phyloP scores from a whole-genome alignment of 331 rosid genomes.

The Saraca asoca region DNA sequence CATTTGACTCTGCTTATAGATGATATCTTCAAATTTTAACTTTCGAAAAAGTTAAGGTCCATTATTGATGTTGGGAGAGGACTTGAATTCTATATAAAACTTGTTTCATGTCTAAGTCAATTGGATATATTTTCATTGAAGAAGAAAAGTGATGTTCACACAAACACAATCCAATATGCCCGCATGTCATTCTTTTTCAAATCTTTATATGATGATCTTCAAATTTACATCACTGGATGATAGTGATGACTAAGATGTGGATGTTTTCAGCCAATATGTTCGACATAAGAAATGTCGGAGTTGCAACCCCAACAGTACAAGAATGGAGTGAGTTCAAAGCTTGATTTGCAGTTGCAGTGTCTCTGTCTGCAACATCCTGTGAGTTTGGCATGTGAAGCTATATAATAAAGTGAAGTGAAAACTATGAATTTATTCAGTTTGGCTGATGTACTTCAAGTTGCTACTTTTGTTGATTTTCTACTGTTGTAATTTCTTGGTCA shows the following conservation, averaged over 20 bases:
- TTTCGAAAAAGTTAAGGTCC: too few species aligned
- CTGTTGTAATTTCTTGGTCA: too few species aligned
- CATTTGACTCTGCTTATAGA: too few species aligned
- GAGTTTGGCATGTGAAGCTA: too few species aligned
- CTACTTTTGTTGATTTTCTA: too few species aligned
- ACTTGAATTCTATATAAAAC: neutral
- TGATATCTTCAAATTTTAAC: too few species aligned
- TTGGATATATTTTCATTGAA: neutral
- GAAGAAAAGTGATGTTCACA: neutral
- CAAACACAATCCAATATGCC: neutral
- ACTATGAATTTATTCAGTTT: too few species aligned
- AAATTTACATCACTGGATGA: slow-evolving; percentile 13
- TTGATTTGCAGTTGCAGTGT: slow-evolving; percentile 23
- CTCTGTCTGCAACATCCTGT: too few species aligned
- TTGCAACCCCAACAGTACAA: slow-evolving; percentile 54
- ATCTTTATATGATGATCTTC: neutral
- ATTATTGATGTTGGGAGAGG: neutral
- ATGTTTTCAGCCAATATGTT: slow-evolving; percentile 65
- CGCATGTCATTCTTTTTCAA: neutral
- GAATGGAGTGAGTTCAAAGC: slow-evolving; percentile 60
- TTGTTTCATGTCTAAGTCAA: neutral
- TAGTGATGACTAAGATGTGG: slow-evolving; percentile 23
- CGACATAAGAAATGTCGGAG: slow-evolving; percentile 86
- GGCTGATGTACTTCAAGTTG: too few species aligned
- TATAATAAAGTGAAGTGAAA: slow-evolving; percentile 22